Evolutionary conservation across 345 rosid genomes (phyloP), one percentile per base, ranked within the genome.

Genomic region (Populus nigra): DNA sequence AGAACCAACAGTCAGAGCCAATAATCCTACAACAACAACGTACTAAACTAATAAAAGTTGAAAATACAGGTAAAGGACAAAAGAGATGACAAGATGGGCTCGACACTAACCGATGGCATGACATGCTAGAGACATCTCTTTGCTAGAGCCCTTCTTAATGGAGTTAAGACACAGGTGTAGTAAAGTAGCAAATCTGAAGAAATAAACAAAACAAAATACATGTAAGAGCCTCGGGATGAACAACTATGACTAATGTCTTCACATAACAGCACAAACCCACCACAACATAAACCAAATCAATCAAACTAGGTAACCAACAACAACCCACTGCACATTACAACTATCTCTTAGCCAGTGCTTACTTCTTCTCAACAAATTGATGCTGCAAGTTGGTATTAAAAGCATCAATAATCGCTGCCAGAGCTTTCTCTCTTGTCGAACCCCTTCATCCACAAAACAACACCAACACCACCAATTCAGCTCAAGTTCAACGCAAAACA

Each of bases 301-400:
- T 16, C 36, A 17, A 35, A 67, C 31, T 18, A 20, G 62, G 11
- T 59, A 59, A 59, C 45, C 45, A 41, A 10, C 45, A 2, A 41
- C 11, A 41, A 41, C 13, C 45, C 45, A 41, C 3, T 41, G 45
- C 45, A 41, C 45, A 10, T 41, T 10, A 41, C 11, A 41, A 41
- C 13, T 2, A 38, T 38, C 39, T 38, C 39, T 38, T 38, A 38
- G 33, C 4, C 63, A 65, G 31, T 20, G n/a, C 86, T 88, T 86
- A 93, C 99, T 90, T 93, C 76, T 91, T 89, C 75, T 93, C 96
- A 9, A 91, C 85, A 79, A 93, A 96, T 78, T 90, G 89, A 76
- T 84, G 86, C 85, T 90, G 97, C 90, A 96, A 72, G 53, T 83
- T 83, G 71, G 78, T 84, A 82, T 80, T 92, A 83, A 92, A 96